Base-by-base conservation (phyloP, 31 red algal genomes). In the Asparagopsis taxiformis region DNA sequence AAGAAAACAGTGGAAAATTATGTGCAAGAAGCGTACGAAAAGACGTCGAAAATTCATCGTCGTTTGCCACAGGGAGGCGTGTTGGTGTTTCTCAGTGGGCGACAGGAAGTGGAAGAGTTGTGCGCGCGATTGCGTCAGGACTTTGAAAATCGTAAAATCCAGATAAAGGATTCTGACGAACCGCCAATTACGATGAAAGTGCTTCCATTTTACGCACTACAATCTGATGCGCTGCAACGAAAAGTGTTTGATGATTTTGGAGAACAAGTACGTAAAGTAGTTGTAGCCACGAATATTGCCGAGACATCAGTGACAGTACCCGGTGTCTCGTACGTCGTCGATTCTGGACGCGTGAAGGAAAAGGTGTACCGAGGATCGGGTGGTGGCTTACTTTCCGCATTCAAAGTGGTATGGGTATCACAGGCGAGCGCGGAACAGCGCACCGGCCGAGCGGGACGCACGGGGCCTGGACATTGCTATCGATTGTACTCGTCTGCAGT, bases 251-350 rank as follows among this genome's bases (percentile, higher is more conserved):
- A 71, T n/a, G n/a, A n/a, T n/a, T n/a, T n/a, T n/a, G n/a, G n/a
- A n/a, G 65, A 81, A 1, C 25, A 62, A 7, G 39, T 62, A 8
- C 78, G 94, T 29, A 83, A 77, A 31, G 60, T 92, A 48, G 55
- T 97, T 19, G 88, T 97, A 19, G 88, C 94, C 9, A 93, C 94
- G 36, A 97, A 97, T 39, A 81, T 97, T 38, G 94, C 94, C 6
- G 94, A 97, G 56, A 93, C 88, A 23, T 92, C 94, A 8, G 38
- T 97, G 10, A 97, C 94, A 17, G 82, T 97, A 37, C 82, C 82
- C 23, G 80, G 68, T 21, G 62, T 97, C 21, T 53, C 73, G 22
- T 93, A 97, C 59, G 89, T 97, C 13, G 84, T 93, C 0, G 94
- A 97, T 54, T 55, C 59, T 76, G 94, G 94, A 26, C 60, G 61